These are phyloP conservation scores for Bipolaris gigantea DNA, from an alignment of 2,329 filamentous ascomycete species.

Conservation along the genomic window DNA sequence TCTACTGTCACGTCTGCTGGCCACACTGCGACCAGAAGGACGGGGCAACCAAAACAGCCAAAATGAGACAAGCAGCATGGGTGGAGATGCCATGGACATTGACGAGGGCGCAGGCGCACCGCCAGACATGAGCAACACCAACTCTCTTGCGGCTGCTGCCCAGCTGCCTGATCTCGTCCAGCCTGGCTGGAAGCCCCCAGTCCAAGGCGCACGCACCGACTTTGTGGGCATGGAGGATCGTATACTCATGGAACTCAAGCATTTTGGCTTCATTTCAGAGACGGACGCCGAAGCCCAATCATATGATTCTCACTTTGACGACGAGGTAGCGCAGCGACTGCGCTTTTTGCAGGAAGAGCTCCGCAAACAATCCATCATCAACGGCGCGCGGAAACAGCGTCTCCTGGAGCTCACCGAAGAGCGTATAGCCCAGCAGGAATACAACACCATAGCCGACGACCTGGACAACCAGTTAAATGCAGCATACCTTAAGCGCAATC, in stretches of 20 bases:
- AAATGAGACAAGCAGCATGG: conserved; percentile 59
- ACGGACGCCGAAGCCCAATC: conserved; percentile 68
- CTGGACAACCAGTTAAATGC: conserved; percentile 93
- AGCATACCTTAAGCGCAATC: conserved; percentile 92
- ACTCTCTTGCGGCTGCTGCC: conserved; percentile 66
- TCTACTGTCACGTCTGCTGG: conserved; percentile 77
- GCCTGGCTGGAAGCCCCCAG: conserved; percentile 77
- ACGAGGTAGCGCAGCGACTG: conserved; percentile 88
- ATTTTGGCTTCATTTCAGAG: conserved; percentile 84
- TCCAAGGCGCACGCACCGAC: conserved; percentile 70
- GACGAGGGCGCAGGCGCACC: conserved; percentile 47
- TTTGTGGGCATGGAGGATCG: conserved; percentile 87
- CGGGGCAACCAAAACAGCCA: conserved; percentile 58
- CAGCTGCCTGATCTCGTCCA: conserved; percentile 76
- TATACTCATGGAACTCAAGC: conserved; percentile 84
- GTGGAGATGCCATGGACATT: conserved; percentile 53
- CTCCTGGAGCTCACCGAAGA: conserved; percentile 86
- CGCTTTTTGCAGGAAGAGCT: conserved; percentile 82
- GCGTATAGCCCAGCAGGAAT: conserved; percentile 94
- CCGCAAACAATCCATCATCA: conserved; percentile 79
- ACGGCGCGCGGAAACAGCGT: conserved; percentile 86
- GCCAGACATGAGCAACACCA: conserved; percentile 41
- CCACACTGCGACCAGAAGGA: conserved; percentile 77
- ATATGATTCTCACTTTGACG: conserved; percentile 88
- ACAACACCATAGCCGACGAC: conserved; percentile 94